Conservation (phyloP, 169 alveolate species). For the Plasmodium fragile region DNA sequence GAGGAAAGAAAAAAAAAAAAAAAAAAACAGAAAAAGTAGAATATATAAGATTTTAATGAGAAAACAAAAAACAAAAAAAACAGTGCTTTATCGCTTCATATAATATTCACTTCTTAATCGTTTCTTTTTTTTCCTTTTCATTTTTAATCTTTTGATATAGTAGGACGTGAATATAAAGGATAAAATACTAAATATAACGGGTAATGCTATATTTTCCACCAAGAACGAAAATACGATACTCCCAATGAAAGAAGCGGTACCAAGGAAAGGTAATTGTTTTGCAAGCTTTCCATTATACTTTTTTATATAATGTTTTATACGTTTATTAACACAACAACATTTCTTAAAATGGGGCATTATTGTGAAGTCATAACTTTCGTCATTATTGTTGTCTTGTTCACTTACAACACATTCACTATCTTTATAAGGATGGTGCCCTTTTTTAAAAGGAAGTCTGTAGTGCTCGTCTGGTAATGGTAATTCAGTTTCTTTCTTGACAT, state of each 20-base stretch:
- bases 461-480: not conserved
- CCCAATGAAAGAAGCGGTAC: conserved; percentile 8
- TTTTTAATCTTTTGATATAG: conserved; percentile 3
- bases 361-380: not conserved
- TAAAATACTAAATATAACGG: conserved; percentile 15
- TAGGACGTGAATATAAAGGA: conserved; percentile 12
- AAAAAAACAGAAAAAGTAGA: too few species aligned
- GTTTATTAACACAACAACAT: not conserved
- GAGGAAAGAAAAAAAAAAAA: not conserved
- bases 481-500: not conserved
- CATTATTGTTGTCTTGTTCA: not conserved
- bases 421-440: not conserved
- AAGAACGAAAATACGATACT: not conserved
- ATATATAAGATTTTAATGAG: not conserved
- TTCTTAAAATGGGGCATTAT: not conserved
- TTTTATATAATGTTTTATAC: not conserved
- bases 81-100: not conserved
- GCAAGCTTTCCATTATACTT: not conserved
- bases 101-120: not conserved
- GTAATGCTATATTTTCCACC: not conserved
- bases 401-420: not conserved
- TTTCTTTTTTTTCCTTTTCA: not conserved
- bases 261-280: not conserved
- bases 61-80: not conserved
- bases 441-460: not conserved